Conservation (phyloP, 2,329 filamentous ascomycete species). For the Pseudogymnoascus sp. region DNA sequence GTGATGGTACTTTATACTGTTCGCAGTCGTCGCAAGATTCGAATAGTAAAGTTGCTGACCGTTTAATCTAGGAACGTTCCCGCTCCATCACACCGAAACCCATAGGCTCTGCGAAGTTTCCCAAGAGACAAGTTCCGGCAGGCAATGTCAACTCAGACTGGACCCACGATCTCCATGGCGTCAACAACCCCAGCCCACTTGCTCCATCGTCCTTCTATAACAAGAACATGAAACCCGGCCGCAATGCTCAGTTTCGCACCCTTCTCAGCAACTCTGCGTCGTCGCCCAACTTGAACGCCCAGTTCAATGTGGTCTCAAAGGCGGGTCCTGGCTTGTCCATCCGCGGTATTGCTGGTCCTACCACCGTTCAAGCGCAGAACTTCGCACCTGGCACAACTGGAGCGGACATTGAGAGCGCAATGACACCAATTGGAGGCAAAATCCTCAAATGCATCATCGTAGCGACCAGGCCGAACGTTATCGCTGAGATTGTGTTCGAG, state of each 20-base stretch:
- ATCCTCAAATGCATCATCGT: slow-evolving; percentile 62
- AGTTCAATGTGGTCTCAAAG: slow-evolving; percentile 30
- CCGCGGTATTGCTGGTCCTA: slow-evolving; percentile 65
- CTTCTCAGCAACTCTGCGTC: slow-evolving; percentile 25
- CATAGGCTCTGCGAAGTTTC: slow-evolving; percentile 14
- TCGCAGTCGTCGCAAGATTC: background rate
- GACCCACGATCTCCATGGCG: slow-evolving; percentile 62
- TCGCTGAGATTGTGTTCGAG: slow-evolving; percentile 71
- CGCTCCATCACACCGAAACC: slow-evolving; percentile 6
- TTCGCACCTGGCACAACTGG: slow-evolving; percentile 76
- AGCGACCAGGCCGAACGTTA: slow-evolving; percentile 62
- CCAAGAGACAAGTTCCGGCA: slow-evolving; percentile 34
- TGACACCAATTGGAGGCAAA: slow-evolving; percentile 67
- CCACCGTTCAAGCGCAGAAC: slow-evolving; percentile 69
- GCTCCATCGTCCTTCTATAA: slow-evolving; percentile 34
- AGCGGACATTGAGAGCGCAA: slow-evolving; percentile 75
- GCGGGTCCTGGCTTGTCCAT: slow-evolving; percentile 56
- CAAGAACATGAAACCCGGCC: slow-evolving; percentile 21
- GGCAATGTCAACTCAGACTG: slow-evolving; percentile 61
- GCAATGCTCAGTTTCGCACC: slow-evolving; percentile 20
- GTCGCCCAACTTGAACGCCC: slow-evolving; percentile 27
- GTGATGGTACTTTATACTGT: background rate
- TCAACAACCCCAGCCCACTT: slow-evolving; percentile 36
- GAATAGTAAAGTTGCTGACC: slow-evolving; percentile 14
- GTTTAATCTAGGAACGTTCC: slow-evolving; percentile 1